These are phyloP conservation scores for Colletotrichum higginsianum DNA, from an alignment of 2,329 filamentous ascomycete species.

Conservation along the genomic window DNA sequence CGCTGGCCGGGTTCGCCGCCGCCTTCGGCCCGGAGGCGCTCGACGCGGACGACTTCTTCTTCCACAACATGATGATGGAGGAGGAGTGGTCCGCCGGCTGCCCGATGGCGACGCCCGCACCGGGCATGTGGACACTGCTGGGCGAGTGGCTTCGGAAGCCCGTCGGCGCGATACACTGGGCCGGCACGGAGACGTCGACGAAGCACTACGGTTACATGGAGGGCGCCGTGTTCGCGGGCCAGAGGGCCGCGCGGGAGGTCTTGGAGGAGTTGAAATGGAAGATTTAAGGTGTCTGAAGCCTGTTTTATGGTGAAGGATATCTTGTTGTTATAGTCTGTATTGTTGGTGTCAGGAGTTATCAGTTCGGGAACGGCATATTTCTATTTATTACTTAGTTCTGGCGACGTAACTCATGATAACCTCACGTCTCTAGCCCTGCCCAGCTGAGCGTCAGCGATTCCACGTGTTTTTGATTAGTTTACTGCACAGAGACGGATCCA, in stretches of 20 bases:
- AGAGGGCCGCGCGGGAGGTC: conserved; percentile 36
- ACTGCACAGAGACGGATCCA: background rate
- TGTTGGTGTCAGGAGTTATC: too few relatives aligned
- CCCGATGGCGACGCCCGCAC: conserved; percentile 36
- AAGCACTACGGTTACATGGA: conserved; percentile 38
- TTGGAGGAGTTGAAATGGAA: conserved; percentile 37
- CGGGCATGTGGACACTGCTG: conserved; percentile 41
- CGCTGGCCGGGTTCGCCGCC: conserved; percentile 40
- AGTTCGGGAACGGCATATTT: background rate
- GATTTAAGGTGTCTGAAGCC: conserved; percentile 4
- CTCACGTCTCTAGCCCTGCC: too few relatives aligned
- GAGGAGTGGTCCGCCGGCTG: conserved; percentile 39
- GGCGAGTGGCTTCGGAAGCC: conserved; percentile 41
- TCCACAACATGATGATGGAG: conserved; percentile 42
- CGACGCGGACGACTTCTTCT: conserved; percentile 38
- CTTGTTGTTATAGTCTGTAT: too few relatives aligned
- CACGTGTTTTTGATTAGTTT: background rate
- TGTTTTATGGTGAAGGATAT: too few relatives aligned
- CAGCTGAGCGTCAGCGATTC: too few relatives aligned
- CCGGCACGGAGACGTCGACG: conserved; percentile 40
- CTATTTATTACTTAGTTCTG: too few relatives aligned
- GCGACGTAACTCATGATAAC: too few relatives aligned
- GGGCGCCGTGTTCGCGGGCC: conserved; percentile 38
- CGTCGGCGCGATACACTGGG: conserved; percentile 36
- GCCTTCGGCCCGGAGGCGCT: conserved; percentile 42